These are phyloP conservation scores for Cyphellophora attinorum DNA, from an alignment of 2,329 filamentous ascomycete species.

Conservation along the genomic window DNA sequence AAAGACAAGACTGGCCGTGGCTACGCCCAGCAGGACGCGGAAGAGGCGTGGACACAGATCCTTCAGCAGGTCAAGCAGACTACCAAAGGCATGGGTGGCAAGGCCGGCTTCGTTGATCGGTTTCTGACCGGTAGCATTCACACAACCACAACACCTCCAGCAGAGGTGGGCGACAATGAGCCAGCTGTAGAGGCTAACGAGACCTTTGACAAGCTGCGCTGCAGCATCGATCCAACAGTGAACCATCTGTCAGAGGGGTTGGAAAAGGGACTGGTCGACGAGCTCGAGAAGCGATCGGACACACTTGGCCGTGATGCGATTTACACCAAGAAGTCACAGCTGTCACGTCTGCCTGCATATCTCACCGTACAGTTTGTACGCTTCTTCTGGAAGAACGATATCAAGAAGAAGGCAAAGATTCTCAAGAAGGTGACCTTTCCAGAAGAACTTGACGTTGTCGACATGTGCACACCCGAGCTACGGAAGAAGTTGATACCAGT, in stretches of 20 bases:
- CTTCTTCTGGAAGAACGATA: conserved; percentile 95
- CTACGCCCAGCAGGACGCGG: conserved; percentile 96
- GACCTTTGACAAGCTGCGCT: conserved; percentile 83
- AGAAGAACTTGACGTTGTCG: conserved; percentile 80
- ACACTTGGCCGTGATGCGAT: conserved; percentile 65
- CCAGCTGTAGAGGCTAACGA: conserved; percentile 59
- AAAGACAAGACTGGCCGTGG: conserved; percentile 70
- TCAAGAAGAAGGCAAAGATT: conserved; percentile 98
- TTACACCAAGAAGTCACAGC: conserved; percentile 87
- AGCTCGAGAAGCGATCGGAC: conserved; percentile 82
- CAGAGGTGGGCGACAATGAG: conserved; percentile 66
- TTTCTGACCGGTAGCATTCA: conserved; percentile 80
- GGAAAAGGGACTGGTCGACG: conserved; percentile 68
- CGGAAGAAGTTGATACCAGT: conserved; percentile 76
- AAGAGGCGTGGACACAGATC: conserved; percentile 97
- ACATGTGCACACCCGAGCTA: conserved; percentile 90
- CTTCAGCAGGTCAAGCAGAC: conserved; percentile 72
- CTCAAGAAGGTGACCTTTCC: conserved; percentile 98
- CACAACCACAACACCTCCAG: conserved; percentile 65
- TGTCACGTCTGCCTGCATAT: conserved; percentile 86
- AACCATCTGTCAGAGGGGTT: conserved; percentile 91
- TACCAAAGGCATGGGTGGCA: conserved; percentile 47
- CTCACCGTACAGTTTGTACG: conserved; percentile 94
- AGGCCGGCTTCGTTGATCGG: conserved; percentile 63
- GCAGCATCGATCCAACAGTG: conserved; percentile 78